Base-by-base conservation (phyloP, 1,139 yeast species). In the Geotrichum europaeum region DNA sequence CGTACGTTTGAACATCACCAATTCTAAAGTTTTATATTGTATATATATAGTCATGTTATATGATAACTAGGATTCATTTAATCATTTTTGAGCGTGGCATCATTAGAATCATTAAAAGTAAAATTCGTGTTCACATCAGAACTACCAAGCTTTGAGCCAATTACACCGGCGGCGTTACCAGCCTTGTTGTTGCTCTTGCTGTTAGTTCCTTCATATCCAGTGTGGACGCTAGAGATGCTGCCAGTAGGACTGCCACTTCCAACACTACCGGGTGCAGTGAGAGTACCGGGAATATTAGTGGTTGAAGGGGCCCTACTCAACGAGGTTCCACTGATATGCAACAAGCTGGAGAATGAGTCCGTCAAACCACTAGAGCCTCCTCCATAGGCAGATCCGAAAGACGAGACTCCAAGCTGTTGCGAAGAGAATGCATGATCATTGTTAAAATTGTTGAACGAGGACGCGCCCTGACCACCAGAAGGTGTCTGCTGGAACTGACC, bases 301-400 rank as follows among this genome's bases (percentile, higher is more conserved):
- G 53, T 54, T 24, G 64, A 62, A 43, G 64, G 62, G 30, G 58
- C 64, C 53, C 64, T 36, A 50, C 61, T 58, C 40, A 62, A 57
- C 12, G 62, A 57, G 40, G 55, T 62, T 3, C 68, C 69, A 32
- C 69, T 66, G 40, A 69, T 57, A 25, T 65, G 63, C 66, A 68
- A 62, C 58, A 65, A 58, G 53, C 66, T 64, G 43, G 69, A 62
- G 53, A 69, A 69, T 32, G 69, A 65, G 60, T 69, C 71, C n/a
- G 65, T 60, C 57, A 67, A 47, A 20, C 51, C 52, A 10, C 30
- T 24, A 20, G 49, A 47, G 40, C 50, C 56, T 28, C 64, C 62
- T 50, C 60, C 57, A 9, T 58, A 47, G 13, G 58, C 57, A 51
- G 59, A 30, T 30, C 59, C 61, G 60, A 25, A 60, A 40, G 59